A percentile compares a stretch with the other conserved stretches of the same genome.
phyloP scores from a whole-genome alignment of 2,329 filamentous ascomycete species.

The Cladosporium sp. region DNA sequence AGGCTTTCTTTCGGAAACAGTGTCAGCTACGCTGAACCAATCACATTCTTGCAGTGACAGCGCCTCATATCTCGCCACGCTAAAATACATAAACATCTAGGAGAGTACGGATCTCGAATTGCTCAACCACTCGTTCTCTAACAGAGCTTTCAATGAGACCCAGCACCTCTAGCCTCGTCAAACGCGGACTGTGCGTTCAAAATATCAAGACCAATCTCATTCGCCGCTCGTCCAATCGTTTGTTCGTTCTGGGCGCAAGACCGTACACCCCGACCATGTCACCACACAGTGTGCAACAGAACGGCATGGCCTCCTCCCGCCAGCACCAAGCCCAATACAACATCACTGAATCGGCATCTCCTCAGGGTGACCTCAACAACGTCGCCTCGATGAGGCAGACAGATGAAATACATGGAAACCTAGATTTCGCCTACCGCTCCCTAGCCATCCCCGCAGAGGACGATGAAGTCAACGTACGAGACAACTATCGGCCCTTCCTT shows the following conservation, averaged over 20 bases:
- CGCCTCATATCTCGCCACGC: not conserved
- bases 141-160: not conserved
- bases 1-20: not conserved
- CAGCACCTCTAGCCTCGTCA: not conserved
- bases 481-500: constrained; percentile 61
- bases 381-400: constrained; percentile 12
- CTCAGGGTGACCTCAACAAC: constrained; percentile 17
- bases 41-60: not conserved
- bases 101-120: not conserved
- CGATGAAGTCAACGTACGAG: constrained; percentile 51
- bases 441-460: constrained; percentile 35
- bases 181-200: not conserved
- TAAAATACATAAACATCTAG: not conserved
- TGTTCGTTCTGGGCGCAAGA: not conserved
- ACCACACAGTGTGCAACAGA: not conserved
- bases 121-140: not conserved
- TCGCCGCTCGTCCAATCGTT: not conserved
- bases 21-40: not conserved
- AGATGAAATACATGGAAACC: not conserved
- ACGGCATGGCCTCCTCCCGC: not conserved
- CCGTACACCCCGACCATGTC: constrained; percentile 2
- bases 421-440: constrained; percentile 6
- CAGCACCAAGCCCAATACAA: not conserved
- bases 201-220: not conserved
- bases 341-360: not conserved